Conservation (phyloP, 2,329 filamentous ascomycete species). For the Phoma sp. region DNA sequence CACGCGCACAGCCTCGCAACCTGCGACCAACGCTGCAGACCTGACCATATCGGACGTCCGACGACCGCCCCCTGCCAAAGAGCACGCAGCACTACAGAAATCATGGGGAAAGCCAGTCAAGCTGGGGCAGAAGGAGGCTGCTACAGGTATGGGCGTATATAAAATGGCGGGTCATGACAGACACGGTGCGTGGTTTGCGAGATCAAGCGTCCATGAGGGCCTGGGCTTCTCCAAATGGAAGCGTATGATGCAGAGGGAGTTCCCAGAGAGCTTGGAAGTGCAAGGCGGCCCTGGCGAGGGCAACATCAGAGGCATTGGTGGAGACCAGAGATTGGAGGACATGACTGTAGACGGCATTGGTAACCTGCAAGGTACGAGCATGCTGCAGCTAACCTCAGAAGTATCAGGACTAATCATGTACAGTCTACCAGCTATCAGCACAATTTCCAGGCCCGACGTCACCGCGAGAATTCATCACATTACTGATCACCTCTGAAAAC, state of each 20-base stretch:
- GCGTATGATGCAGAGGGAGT: constrained; percentile 77
- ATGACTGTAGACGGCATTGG: constrained; percentile 64
- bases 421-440: constrained; percentile 84
- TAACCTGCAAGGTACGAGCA: constrained; percentile 64
- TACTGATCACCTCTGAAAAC: constrained; percentile 70
- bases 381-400: background rate
- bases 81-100: constrained; percentile 70
- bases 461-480: constrained; percentile 83
- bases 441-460: constrained; percentile 90
- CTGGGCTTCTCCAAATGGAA: constrained; percentile 80
- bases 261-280: constrained; percentile 75
- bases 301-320: constrained; percentile 83
- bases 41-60: constrained; percentile 60
- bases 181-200: constrained; percentile 86
- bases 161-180: constrained; percentile 81
- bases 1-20: constrained; percentile 63
- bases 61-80: constrained; percentile 55
- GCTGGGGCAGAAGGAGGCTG: constrained; percentile 73
- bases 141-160: constrained; percentile 76
- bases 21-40: constrained; percentile 57
- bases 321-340: constrained; percentile 74
- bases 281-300: constrained; percentile 73
- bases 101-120: constrained; percentile 87
- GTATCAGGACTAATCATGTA: constrained; percentile 5
- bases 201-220: constrained; percentile 80